Conservation (phyloP, 2,329 filamentous ascomycete genomes). For the Ophiocordyceps polyrhachis-furcata region DNA sequence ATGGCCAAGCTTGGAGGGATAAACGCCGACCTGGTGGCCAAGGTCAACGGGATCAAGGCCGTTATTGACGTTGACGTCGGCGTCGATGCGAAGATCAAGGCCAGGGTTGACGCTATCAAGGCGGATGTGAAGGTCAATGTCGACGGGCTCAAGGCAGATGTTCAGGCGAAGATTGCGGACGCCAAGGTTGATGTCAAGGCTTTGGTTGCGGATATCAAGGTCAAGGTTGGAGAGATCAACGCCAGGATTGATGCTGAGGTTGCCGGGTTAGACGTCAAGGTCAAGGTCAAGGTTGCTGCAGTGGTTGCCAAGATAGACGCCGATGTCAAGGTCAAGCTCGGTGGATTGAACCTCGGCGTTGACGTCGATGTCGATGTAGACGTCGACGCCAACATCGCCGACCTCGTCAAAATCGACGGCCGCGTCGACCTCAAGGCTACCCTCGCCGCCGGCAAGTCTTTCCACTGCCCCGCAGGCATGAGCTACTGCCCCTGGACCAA, state of each 20-base stretch:
- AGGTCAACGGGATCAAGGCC: background rate
- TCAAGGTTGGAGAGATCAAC: background rate
- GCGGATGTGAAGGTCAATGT: background rate
- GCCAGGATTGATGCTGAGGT: background rate
- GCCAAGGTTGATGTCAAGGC: background rate
- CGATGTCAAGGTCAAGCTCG: conserved; percentile 1
- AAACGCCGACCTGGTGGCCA: background rate
- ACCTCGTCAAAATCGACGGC: conserved; percentile 3
- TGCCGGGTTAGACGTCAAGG: background rate
- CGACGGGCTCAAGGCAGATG: background rate
- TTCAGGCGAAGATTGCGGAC: background rate
- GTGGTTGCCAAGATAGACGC: conserved; percentile 12
- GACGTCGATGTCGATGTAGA: conserved; percentile 1
- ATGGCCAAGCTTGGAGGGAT: background rate
- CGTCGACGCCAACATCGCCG: conserved; percentile 2
- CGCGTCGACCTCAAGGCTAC: conserved; percentile 6
- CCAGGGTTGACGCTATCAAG: background rate
- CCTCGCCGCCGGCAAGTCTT: conserved; percentile 6
- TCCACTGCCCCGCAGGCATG: conserved; percentile 16
- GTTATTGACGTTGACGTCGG: background rate
- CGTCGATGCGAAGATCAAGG: background rate
- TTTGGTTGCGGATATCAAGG: background rate
- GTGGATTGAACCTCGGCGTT: background rate
- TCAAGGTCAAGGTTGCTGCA: background rate
- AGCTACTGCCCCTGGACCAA: conserved; percentile 18